Base-by-base conservation (phyloP, 1,139 yeast species). In the Debaryomycetaceae sp. region DNA sequence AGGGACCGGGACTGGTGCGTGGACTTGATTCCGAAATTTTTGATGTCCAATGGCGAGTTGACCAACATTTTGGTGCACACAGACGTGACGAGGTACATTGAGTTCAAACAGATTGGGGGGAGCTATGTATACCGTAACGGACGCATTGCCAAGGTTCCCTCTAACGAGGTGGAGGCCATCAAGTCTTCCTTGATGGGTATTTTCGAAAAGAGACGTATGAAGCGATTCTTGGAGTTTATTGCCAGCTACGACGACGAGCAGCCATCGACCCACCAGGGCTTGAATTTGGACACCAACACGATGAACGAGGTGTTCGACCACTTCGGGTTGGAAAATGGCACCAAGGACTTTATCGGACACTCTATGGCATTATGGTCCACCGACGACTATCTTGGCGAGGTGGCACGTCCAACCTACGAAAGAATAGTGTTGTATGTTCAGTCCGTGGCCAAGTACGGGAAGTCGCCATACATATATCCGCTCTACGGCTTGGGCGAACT, bases 321-420 rank as follows among this genome's bases (percentile, higher is more conserved):
- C 65, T 95, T 85, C 62, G 96, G 98, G 7, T 80, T 93, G 50
- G 98, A 95, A 58, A 80, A 81, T 48, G 97, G 97, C 39, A 91
- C 99, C 31, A 86, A 89, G 60, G 98, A 95, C 66, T 93, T 93
- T 60, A 87, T 95, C 55, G 99, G 99, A 38, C 99, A 93, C 66
- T 95, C 99, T 14, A 95, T 93, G 99, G 99, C 98, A 6, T 78
- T 93, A 50, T 91, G 96, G 87, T 80, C 95, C 30, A 91, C 90
- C 55, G 99, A 93, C 60, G 93, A 88, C 49, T 93, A 93, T 65
- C 71, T 93, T 60, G 79, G 76, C 52, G 84, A 88, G 65, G 97
- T 96, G 6, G 97, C 97, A 5, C 81, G 97, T 62, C 97, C 93
- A 58, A 85, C 97, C 13, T 81, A 87, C 57, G 95, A 91, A 61